Percentiles rank a stretch among this genome's conserved stretches.
Evolutionary conservation across 163 green algal species (phyloP).

Genomic region (Chlamydomonas reinhardtii): DNA sequence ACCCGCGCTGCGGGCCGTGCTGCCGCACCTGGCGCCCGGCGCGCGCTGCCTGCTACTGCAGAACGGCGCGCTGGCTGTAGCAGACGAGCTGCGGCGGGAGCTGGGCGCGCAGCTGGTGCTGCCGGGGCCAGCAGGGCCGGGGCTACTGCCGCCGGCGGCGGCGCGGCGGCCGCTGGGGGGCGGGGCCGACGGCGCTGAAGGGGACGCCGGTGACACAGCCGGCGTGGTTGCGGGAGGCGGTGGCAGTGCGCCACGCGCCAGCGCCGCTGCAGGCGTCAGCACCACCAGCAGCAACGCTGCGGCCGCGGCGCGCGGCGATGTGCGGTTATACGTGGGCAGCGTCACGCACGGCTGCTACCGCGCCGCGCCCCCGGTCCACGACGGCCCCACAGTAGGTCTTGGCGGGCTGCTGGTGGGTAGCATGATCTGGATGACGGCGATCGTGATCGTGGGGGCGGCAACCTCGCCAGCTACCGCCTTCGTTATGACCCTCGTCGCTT

Average conservation of each 20-base stretch:
- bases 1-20: conserved; percentile 11
- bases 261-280: not conserved
- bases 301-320: too few relatives aligned
- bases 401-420: too few relatives aligned
- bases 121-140: too few relatives aligned
- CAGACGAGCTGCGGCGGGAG: conserved; percentile 29
- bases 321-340: conserved; percentile 42
- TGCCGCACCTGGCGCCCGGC: conserved; percentile 17
- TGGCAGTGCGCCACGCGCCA: not conserved
- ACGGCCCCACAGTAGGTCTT: too few relatives aligned
- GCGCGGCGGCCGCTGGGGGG: too few relatives aligned
- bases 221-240: not conserved
- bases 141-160: too few relatives aligned
- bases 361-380: not conserved
- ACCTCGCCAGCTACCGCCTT: not conserved
- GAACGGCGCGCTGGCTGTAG: conserved; percentile 67
- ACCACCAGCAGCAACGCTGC: not conserved
- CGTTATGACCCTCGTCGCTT: not conserved
- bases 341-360: conserved; percentile 63
- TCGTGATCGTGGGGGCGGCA: not conserved
- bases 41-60: conserved; percentile 59
- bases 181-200: not conserved
- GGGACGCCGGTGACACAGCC: too few relatives aligned
- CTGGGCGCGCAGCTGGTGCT: not conserved
- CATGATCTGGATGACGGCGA: not conserved